A percentile compares a stretch with the other conserved stretches of the same genome.
Conservation (phyloP, 768 basidiomycete genomes). For the Pleurotus pulmonarius region DNA sequence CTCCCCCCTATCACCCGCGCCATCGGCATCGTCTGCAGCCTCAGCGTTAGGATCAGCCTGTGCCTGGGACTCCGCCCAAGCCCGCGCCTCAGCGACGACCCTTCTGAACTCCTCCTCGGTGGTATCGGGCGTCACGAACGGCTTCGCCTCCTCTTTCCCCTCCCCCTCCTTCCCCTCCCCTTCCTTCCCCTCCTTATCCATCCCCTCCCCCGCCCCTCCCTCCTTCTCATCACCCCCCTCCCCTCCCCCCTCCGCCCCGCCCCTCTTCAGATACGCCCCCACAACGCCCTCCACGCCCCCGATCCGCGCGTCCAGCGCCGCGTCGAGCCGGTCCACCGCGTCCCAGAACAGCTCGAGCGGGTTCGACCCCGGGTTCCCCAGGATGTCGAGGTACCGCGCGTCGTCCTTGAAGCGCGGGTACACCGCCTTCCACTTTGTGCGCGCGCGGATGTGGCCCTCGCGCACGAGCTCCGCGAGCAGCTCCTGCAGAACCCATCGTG, state of each 20-base stretch:
- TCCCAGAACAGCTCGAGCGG: conserved; percentile 98
- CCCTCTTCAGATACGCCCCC: conserved; percentile 40
- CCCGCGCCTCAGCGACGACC: conserved; percentile 40
- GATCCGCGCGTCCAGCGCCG: conserved; percentile 78
- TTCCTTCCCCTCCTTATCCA: conserved; percentile 21
- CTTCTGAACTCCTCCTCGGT: conserved; percentile 59
- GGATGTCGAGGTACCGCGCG: conserved; percentile 78
- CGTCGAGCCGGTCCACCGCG: conserved; percentile 80
- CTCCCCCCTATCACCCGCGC: no score
- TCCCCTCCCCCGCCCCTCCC: conserved; percentile 19
- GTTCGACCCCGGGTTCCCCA: conserved; percentile 92
- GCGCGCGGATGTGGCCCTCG: conserved; percentile 66
- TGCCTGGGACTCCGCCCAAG: no score
- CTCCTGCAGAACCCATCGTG: conserved; percentile 33
- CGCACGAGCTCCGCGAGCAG: conserved; percentile 70
- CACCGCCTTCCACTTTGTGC: conserved; percentile 89
- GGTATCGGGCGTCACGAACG: conserved; percentile 46
- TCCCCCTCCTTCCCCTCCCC: conserved; percentile 29
- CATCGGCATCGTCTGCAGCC: no score
- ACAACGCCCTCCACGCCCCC: conserved; percentile 62
- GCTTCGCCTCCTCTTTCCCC: conserved; percentile 29
- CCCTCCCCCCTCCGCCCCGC: conserved; percentile 5
- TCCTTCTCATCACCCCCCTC: conserved; percentile 5
- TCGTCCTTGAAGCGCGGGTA: conserved; percentile 77
- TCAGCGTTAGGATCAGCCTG: no score